Conservation (phyloP, 148 eudicot species). For the Limonium bicolor region DNA sequence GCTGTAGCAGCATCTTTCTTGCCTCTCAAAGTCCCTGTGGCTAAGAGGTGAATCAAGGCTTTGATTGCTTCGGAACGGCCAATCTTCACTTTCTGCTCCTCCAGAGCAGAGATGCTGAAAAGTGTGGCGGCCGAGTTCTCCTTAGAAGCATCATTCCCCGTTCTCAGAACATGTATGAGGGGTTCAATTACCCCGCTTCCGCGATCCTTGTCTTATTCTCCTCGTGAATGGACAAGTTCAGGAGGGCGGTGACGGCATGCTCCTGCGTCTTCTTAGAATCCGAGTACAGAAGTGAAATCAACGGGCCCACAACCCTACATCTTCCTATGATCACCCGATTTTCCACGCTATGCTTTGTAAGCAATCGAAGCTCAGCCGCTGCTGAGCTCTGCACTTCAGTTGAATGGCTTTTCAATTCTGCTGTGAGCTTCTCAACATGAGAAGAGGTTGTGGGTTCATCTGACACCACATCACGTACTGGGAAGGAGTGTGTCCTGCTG, state of each 20-base stretch:
- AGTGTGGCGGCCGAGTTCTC: slow-evolving; percentile 93
- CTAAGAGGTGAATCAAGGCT: slow-evolving; percentile 68
- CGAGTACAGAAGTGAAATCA: slow-evolving; percentile 49
- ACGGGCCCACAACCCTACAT: slow-evolving; percentile 57
- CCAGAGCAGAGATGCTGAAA: slow-evolving; percentile 69
- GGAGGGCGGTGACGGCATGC: slow-evolving; percentile 82
- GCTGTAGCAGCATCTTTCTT: slow-evolving; percentile 96
- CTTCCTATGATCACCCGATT: slow-evolving; percentile 57
- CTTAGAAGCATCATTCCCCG: slow-evolving; percentile 56
- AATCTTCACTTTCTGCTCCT: slow-evolving; percentile 67
- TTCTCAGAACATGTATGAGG: slow-evolving; percentile 54
- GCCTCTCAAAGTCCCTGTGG: slow-evolving; percentile 72
- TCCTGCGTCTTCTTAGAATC: slow-evolving; percentile 54
- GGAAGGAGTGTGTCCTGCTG: slow-evolving; percentile 21
- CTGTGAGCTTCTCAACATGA: slow-evolving; percentile 42
- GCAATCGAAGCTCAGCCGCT: slow-evolving; percentile 53
- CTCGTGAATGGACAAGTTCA: slow-evolving; percentile 72
- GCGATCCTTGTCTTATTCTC: slow-evolving; percentile 59
- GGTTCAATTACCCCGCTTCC: slow-evolving; percentile 53
- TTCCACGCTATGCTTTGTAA: slow-evolving; percentile 60
- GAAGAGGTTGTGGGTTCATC: slow-evolving; percentile 40
- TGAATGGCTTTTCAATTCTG: slow-evolving; percentile 37
- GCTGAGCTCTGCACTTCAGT: slow-evolving; percentile 36
- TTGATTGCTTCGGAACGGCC: slow-evolving; percentile 77
- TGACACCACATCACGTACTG: slow-evolving; percentile 20